These are phyloP conservation scores for Berberis thunbergii DNA, from an alignment of 164 flowering plant genomes.

Conservation along the genomic window DNA sequence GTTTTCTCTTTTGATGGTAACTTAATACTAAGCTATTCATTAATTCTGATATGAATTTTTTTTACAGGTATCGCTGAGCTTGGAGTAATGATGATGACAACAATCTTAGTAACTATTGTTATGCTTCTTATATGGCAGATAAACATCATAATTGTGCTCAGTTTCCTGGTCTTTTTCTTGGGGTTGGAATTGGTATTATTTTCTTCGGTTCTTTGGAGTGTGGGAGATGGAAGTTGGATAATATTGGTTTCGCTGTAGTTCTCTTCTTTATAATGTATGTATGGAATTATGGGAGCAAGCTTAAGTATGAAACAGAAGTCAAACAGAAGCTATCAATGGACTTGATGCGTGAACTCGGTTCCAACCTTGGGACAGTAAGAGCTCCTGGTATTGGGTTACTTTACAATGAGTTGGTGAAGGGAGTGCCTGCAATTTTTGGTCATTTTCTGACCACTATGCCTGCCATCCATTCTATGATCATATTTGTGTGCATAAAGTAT, in stretches of 20 bases:
- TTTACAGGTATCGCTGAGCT: conserved; percentile 86
- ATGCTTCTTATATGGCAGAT: conserved; percentile 99
- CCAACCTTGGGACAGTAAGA: conserved; percentile 82
- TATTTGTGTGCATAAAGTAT: conserved; percentile 91
- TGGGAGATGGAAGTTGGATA: conserved; percentile 95
- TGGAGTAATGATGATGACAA: conserved; percentile 96
- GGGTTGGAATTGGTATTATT: conserved; percentile 77
- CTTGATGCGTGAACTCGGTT: conserved; percentile 71
- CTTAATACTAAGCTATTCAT: too few species aligned
- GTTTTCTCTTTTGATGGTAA: too few species aligned
- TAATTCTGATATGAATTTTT: neutral
- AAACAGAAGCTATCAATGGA: conserved; percentile 85
- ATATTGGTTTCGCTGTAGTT: conserved; percentile 65
- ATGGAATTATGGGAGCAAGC: conserved; percentile 99
- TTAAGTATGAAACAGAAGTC: conserved; percentile 95
- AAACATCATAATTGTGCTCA: conserved; percentile 61
- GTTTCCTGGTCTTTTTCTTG: conserved; percentile 60
- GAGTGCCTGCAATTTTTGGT: conserved; percentile 94
- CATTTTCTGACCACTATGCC: conserved; percentile 95
- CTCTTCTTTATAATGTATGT: conserved; percentile 76
- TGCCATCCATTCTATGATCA: conserved; percentile 94
- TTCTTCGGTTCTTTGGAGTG: conserved; percentile 80
- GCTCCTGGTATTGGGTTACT: conserved; percentile 97
- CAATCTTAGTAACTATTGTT: conserved; percentile 73
- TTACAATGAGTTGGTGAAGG: conserved; percentile 88